Conservation (phyloP, 2,329 filamentous ascomycete genomes). For the Hymenoscyphus fructigenus region DNA sequence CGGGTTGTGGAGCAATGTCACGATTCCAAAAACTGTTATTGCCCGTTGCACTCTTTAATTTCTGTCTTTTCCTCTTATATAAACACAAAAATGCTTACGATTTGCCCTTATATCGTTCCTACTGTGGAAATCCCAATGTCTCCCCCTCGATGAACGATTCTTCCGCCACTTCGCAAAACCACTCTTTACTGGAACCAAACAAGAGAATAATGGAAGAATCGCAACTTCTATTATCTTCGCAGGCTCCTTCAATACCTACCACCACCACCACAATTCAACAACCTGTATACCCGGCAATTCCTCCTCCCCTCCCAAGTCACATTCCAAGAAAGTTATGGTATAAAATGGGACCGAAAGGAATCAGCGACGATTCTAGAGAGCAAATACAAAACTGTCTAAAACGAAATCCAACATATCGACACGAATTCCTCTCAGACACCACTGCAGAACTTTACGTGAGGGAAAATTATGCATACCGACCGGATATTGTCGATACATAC, state of each 20-base stretch:
- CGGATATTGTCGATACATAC: conserved; percentile 41
- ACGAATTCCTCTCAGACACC: conserved; percentile 32
- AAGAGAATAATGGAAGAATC: not conserved
- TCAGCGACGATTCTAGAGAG: conserved; percentile 31
- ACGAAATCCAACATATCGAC: conserved; percentile 30
- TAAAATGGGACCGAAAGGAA: conserved; percentile 39
- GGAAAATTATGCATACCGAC: conserved; percentile 36
- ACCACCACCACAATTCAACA: not conserved
- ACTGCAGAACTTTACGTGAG: conserved; percentile 34
- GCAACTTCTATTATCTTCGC: not conserved
- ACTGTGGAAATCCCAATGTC: not conserved
- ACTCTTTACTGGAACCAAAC: not conserved
- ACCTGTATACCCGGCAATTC: not conserved
- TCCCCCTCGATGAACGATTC: not conserved
- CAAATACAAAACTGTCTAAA: conserved; percentile 37
- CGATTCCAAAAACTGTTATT: not conserved
- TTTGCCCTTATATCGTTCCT: not conserved
- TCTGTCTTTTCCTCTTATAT: not conserved
- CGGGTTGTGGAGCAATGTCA: not conserved
- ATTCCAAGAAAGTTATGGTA: conserved; percentile 40
- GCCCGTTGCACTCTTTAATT: not conserved
- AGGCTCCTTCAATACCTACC: not conserved
- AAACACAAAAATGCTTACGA: not conserved
- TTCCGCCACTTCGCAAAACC: not conserved
- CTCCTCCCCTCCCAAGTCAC: not conserved